Conservation (phyloP, 1,139 yeast species). For the Kluyveromyces marxianus region DNA sequence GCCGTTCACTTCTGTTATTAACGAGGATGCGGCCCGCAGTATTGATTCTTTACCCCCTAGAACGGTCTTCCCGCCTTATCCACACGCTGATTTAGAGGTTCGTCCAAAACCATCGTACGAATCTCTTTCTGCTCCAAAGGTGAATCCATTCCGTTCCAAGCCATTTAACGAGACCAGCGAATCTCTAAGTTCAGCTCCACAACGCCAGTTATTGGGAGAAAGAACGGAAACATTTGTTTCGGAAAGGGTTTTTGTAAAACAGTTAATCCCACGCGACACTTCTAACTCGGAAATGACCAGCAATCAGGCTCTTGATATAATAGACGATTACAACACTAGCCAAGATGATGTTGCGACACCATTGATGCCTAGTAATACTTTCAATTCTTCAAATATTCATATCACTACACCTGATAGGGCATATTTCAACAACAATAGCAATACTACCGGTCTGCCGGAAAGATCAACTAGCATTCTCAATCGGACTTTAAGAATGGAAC, state of each 20-base stretch:
- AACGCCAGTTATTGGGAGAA: background rate
- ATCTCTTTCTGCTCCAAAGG: background rate
- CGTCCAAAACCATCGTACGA: background rate
- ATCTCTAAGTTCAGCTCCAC: background rate
- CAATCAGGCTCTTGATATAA: background rate
- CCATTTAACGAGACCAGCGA: background rate
- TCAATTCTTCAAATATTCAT: background rate
- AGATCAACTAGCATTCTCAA: constrained; percentile 13
- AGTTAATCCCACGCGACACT: background rate
- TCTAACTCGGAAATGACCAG: background rate
- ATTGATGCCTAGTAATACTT: background rate
- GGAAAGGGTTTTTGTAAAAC: constrained; percentile 1
- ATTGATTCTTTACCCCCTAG: background rate
- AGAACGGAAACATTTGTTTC: background rate
- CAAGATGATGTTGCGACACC: background rate
- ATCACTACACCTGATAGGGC: constrained; percentile 18
- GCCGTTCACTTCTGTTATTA: constrained; percentile 4
- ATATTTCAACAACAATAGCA: constrained; percentile 9
- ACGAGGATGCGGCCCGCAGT: background rate
- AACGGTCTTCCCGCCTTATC: background rate
- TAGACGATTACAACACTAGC: background rate
- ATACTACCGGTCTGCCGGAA: constrained; percentile 6
- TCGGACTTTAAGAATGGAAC: constrained; percentile 14
- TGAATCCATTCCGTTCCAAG: background rate
- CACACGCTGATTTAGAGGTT: background rate